Evolutionary conservation across 768 basidiomycete genomes (phyloP), one percentile per base, ranked within the genome.

Genomic region (Leucocoprinus leucothites): DNA sequence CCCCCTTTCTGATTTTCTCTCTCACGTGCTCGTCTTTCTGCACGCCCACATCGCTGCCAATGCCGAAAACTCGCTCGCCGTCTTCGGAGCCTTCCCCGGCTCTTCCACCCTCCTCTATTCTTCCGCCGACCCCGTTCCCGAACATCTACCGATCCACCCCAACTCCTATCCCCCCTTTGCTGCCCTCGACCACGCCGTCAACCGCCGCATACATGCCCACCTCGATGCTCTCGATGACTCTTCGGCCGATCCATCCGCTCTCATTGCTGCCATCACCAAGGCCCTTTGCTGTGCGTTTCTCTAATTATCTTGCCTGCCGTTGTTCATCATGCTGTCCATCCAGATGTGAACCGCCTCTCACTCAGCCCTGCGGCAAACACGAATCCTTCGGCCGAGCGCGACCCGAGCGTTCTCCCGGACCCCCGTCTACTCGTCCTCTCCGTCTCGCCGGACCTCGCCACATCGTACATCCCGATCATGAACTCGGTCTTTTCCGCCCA

Each of bases 401-500:
- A 73, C 58, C 64, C 66, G 3, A 58, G 65, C 40, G 62, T 64
- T 44, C 67, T 71, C 51, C 68, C 72, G 35, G 70, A 76, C 63
- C 73, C 73, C 52, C 67, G 70, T 47, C 73, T 75, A 42, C 69
- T 71, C 65, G 89, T 98, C 59, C 76, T 99, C 51, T 95, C 94
- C 38, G 94, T 97, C 52, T 96, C 95, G 9, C 91, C 92, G 14
- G 91, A 96, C 71, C 78, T 87, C 25, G 87, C 91, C 8, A 80
- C 86, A 7, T 92, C 94, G 9, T 99, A 99, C 70, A 96, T 98
- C 47, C 92, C 96, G 22, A 86, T 98, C 67, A 99, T 99, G 97
- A 98, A 98, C 67, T 87, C 94, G 51, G 98, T 98, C 47, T 99
- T 99, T 72, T 94, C 95, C 16, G 97, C 97, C 3, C 97, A 99